Percentiles rank a stretch among this genome's conserved stretches.
Conservation (phyloP, 2,329 filamentous ascomycete species). For the Fusarium protoensiforme region DNA sequence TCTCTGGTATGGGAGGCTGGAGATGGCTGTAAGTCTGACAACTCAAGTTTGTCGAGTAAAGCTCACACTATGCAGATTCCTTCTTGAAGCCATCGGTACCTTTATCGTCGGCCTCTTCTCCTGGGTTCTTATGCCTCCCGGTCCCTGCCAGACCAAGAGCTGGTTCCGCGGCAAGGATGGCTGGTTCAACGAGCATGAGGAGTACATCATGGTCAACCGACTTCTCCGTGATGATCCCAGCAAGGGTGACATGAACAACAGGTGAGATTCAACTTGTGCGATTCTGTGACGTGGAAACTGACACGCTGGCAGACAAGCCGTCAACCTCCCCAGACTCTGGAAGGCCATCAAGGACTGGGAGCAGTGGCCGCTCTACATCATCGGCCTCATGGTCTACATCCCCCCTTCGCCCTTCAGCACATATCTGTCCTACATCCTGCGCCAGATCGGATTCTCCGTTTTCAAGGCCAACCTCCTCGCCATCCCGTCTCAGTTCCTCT, state of each 20-base stretch:
- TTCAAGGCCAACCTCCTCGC: constrained; percentile 59
- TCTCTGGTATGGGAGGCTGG: constrained; percentile 53
- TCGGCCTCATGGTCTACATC: constrained; percentile 61
- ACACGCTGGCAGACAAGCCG: constrained; percentile 52
- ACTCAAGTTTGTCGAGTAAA: fast-evolving
- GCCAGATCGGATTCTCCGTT: constrained; percentile 55
- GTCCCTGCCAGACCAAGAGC: constrained; percentile 61
- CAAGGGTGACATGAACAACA: constrained; percentile 71
- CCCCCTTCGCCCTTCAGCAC: constrained; percentile 54
- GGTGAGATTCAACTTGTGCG: constrained; percentile 38
- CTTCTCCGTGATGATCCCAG: constrained; percentile 69
- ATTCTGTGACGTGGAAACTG: background rate
- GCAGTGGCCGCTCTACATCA: constrained; percentile 62
- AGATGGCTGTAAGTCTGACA: constrained; percentile 46
- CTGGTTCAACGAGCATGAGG: constrained; percentile 71
- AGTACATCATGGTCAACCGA: constrained; percentile 71
- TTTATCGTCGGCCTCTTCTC: constrained; percentile 56
- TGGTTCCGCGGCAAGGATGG: constrained; percentile 69
- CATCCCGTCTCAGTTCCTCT: constrained; percentile 57
- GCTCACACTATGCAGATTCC: constrained; percentile 47
- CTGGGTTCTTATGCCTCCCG: constrained; percentile 58
- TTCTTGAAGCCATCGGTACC: constrained; percentile 62
- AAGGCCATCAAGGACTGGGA: constrained; percentile 67
- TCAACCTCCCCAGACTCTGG: constrained; percentile 54
- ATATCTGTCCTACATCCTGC: constrained; percentile 59